Conservation (phyloP, 441 rosid genomes). For the Dalechampia spathulata region DNA sequence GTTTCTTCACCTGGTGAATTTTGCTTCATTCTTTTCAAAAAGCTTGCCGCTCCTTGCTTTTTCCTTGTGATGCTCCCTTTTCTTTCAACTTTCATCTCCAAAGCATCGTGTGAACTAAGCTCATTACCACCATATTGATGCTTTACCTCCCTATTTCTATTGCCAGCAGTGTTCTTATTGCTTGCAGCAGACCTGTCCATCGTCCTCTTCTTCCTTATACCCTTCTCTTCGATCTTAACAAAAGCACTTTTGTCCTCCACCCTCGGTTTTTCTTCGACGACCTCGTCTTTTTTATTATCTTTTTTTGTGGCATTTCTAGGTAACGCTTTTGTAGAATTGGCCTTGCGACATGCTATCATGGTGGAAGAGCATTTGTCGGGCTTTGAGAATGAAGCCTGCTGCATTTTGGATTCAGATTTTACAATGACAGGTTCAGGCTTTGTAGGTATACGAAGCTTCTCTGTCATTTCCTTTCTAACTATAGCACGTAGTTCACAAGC, state of each 20-base stretch:
- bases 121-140: constrained; percentile 40
- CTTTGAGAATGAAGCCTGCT: constrained; percentile 9
- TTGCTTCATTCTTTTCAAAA: constrained; percentile 49
- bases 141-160: constrained; percentile 22
- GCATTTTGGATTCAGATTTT: constrained; percentile 16
- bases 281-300: constrained; percentile 15
- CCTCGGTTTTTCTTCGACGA: constrained; percentile 22
- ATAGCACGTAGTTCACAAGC: constrained; percentile 32
- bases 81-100: constrained; percentile 27
- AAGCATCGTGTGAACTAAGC: constrained; percentile 39
- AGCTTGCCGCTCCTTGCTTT: constrained; percentile 41
- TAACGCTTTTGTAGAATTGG: constrained; percentile 12
- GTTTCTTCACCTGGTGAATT: constrained; percentile 25
- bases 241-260: constrained; percentile 16
- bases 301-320: constrained; percentile 17
- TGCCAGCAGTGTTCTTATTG: constrained; percentile 17
- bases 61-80: constrained; percentile 28
- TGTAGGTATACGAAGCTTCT: constrained; percentile 18
- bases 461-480: constrained; percentile 31
- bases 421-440: constrained; percentile 8
- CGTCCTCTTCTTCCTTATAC: constrained; percentile 23
- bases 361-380: constrained; percentile 24
- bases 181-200: constrained; percentile 15
- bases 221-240: constrained; percentile 19
- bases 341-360: constrained; percentile 28